A percentile compares a stretch with the other conserved stretches of the same genome.
These are phyloP conservation scores for Cyclostephanos tholiformis DNA, from an alignment of 108 stramenopile genomes.

Conservation along the genomic window DNA sequence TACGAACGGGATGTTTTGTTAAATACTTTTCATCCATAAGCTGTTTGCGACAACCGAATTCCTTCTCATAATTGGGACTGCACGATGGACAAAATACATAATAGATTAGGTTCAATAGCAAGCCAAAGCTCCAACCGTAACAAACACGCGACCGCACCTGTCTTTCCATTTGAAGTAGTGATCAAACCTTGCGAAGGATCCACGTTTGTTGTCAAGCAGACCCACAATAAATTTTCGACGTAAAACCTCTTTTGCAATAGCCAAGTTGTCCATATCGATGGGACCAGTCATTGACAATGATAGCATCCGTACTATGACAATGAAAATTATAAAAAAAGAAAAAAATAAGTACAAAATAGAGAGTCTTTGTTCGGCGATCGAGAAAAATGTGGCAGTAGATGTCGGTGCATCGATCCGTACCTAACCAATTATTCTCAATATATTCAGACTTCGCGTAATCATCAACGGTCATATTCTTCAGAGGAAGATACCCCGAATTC, in stretches of 20 bases:
- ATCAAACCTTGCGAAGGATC: constrained; percentile 48
- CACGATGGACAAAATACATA: neutral
- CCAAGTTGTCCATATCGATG: constrained; percentile 32
- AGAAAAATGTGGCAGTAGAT: neutral
- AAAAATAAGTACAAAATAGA: too few species aligned
- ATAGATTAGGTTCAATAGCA: neutral
- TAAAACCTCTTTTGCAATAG: constrained; percentile 45
- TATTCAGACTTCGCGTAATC: constrained; percentile 55
- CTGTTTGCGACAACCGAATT: constrained; percentile 47
- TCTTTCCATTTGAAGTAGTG: constrained; percentile 56
- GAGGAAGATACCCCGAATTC: constrained; percentile 20
- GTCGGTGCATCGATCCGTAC: constrained; percentile 7
- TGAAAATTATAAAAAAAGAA: too few species aligned
- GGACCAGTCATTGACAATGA: constrained; percentile 46
- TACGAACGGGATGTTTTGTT: constrained; percentile 33
- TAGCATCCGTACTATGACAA: constrained; percentile 34
- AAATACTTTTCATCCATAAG: constrained; percentile 45
- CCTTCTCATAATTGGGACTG: constrained; percentile 31
- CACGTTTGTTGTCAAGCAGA: constrained; percentile 46
- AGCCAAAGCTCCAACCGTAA: neutral
- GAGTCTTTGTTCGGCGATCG: neutral
- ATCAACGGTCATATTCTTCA: constrained; percentile 48
- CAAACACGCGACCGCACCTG: neutral
- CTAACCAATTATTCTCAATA: constrained; percentile 63
- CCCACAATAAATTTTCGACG: constrained; percentile 46